phyloP scores from a whole-genome alignment of 2,329 filamentous ascomycete genomes.

The Paraphoma chrysanthemicola region DNA sequence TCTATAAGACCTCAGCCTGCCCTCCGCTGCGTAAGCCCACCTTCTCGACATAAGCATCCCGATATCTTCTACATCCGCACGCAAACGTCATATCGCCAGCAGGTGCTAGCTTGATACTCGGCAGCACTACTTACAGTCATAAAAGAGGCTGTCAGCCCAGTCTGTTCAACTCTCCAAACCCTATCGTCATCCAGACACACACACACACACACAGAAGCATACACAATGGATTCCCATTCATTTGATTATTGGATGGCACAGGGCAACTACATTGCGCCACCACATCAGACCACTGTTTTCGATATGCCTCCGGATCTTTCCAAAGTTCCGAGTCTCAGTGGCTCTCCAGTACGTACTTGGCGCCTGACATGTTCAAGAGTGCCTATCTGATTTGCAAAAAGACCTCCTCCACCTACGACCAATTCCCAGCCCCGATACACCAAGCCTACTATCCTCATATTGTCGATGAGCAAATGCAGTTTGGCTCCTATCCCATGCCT shows the following conservation, averaged over 20 bases:
- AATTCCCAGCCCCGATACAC: slow-evolving; percentile 40
- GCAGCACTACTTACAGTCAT: neutral
- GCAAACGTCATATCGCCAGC: slow-evolving; percentile 4
- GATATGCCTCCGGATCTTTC: slow-evolving; percentile 44
- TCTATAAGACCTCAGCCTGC: slow-evolving; percentile 45
- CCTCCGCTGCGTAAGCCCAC: slow-evolving; percentile 39
- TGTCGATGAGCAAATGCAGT: slow-evolving; percentile 40
- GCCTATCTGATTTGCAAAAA: too few species aligned
- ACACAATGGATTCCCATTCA: slow-evolving; percentile 44
- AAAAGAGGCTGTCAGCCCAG: slow-evolving; percentile 1
- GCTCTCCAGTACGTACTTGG: slow-evolving; percentile 49
- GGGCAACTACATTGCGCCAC: slow-evolving; percentile 37
- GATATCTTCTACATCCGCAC: slow-evolving; percentile 12
- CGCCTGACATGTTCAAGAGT: too few species aligned
- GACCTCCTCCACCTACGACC: slow-evolving; percentile 48
- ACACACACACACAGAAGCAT: slow-evolving; percentile 4
- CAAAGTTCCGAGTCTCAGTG: slow-evolving; percentile 48
- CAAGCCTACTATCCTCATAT: slow-evolving; percentile 44
- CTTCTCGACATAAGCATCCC: slow-evolving; percentile 31
- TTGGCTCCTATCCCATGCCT: slow-evolving; percentile 43
- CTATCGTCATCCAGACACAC: slow-evolving; percentile 8
- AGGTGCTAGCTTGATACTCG: neutral
- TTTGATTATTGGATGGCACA: slow-evolving; percentile 49
- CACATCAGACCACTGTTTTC: slow-evolving; percentile 41
- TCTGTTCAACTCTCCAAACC: slow-evolving; percentile 9